These are phyloP conservation scores for Backusella circina DNA, from an alignment of 192 early-diverging fungal genomes.

Conservation along the genomic window DNA sequence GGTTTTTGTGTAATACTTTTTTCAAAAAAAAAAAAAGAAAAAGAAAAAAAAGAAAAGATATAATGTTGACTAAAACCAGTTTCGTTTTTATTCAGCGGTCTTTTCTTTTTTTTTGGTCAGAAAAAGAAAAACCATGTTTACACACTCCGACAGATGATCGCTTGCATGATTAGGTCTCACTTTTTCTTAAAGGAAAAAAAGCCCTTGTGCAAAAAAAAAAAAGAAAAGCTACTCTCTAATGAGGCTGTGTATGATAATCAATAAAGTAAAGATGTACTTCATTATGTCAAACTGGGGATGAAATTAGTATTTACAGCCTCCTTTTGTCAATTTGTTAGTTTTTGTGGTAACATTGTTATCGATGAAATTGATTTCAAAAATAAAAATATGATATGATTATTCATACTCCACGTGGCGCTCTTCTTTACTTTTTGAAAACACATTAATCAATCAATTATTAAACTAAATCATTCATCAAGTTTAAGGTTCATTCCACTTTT, in stretches of 20 bases:
- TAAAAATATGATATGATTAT: not conserved
- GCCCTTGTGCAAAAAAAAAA: not conserved
- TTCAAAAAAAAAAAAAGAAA: not conserved
- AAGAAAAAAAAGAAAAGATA: not conserved
- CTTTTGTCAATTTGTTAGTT: not conserved
- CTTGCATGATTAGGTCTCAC: not conserved
- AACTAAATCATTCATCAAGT: not conserved
- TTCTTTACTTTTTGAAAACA: not conserved
- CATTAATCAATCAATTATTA: too few relatives aligned
- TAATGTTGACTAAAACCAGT: not conserved
- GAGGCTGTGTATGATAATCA: not conserved
- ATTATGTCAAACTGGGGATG: not conserved
- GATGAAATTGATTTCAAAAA: not conserved
- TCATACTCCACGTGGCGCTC: not conserved
- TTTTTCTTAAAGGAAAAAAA: not conserved
- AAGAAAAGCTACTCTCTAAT: not conserved
- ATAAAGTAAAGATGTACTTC: not conserved
- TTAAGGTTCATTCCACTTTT: not conserved
- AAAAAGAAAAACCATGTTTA: not conserved
- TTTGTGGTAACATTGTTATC: not conserved
- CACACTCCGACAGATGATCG: not conserved
- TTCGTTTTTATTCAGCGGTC: not conserved
- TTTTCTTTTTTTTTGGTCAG: not conserved
- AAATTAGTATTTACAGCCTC: not conserved
- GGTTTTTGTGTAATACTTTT: not conserved